Base-by-base conservation (phyloP, 2,329 filamentous ascomycete species). In the Parascedosporium putredinis region DNA sequence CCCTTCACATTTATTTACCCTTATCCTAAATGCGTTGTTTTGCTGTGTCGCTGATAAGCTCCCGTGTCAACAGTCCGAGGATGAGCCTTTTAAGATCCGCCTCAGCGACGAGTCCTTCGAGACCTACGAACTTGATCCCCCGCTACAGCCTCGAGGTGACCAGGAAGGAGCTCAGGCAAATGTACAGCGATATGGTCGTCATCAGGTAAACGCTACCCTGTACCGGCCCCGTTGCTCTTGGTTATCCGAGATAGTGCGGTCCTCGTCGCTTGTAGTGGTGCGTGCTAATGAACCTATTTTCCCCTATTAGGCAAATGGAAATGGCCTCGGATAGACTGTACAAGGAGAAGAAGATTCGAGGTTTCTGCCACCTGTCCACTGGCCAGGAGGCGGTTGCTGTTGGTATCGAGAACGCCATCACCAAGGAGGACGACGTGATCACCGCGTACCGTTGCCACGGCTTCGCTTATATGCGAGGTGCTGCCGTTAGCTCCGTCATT, bases 281-380 rank as follows among this genome's bases (percentile, higher is more conserved):
- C 16, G 16, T 29, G 29, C 25, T 40, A 46, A 53, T 59, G 46
- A 56, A 51, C 23, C n/a, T 29, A 4, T 24, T 31, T 18, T 18
- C 25, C 23, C n/a, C 31, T 20, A 10, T 23, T 61, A 95, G 90
- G 74, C 93, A 95, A 70, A 95, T 98, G 93, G 93, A 98, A 74
- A 95, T 98, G 91, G 90, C 91, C 58, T 89, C 93, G 74, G 93
- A 98, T 68, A 83, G 91, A 67, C 78, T 98, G 64, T 98, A 98
- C 87, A 98, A 98, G 79, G 93, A 97, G 78, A 98, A 98, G 85
- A 97, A 98, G 81, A 97, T 98, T 62, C 87, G 93, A 62, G 93
- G 93, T 74, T 98, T 98, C 86, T 98, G 93, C 76, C 93, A 98
- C 75, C 74, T 98, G 71, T 97, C 93, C 52, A 95, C 86, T 53